Base-by-base conservation (phyloP, 306 rosid species). In the Vicia villosa region DNA sequence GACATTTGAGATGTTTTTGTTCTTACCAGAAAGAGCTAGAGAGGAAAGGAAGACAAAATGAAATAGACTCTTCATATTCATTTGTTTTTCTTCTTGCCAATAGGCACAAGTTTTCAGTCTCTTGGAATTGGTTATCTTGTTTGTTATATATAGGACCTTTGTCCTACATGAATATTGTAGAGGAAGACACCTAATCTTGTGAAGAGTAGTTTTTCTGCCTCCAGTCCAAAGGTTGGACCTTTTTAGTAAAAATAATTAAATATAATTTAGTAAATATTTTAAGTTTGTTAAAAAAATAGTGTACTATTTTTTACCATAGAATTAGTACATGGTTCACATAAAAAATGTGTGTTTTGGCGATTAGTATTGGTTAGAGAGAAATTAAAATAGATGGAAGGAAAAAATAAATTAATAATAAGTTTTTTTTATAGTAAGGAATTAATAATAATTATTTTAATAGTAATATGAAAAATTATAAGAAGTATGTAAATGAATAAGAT, bases 21-120 rank as follows among this genome's bases (percentile, higher is more conserved):
- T 2, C 76, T 84, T 86, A 90, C 94, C 89, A 43, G 84, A 43
- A 56, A 73, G 81, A 79, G 70, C 73, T n/a, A 75, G 63, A 5
- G 58, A 73, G 73, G 3, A 76, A 56, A 88, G 76, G 54, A 82
- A 7, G 40, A 77, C 60, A 9, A 84, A 75, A 46, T 65, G 77
- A 61, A 82, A 63, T 8, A 84, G 63, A 6, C 14, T 51, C 9
- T 20, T 10, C 86, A 74, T 84, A 50, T 79, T 85, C 85, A 56
- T 56, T 56, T 34, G 38, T 34, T 6, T 56, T 28, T 24, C 30
- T 6, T 4, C 14, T 21, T 56, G 62, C 37, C 38, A 26, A 14
- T 55, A 55, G 6, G 13, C 36, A 26, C 34, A 56, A 26, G 62
- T 14, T 55, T 10, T 55, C 62, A 55, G 19, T 55, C 17, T 26